Percentiles rank a stretch among this genome's conserved stretches.
Evolutionary conservation across 2,329 filamentous ascomycete species (phyloP).

Genomic region (Monascus ruber): DNA sequence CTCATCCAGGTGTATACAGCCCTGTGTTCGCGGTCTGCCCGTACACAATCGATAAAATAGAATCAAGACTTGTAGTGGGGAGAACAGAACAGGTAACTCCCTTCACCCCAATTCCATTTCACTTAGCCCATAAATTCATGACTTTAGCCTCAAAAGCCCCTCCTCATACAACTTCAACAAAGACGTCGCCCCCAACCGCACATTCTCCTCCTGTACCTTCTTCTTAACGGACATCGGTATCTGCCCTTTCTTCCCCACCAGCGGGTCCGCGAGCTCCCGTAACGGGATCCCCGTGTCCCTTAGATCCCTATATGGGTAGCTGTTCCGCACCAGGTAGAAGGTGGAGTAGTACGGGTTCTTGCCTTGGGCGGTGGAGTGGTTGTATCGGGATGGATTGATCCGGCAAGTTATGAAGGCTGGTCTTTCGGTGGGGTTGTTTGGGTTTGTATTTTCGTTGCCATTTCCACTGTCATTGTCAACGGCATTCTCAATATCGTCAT

Average conservation of each 20-base stretch:
- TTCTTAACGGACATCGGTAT: slow-evolving; percentile 10
- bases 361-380: slow-evolving; percentile 16
- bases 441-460: too few relatives aligned
- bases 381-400: slow-evolving; percentile 16
- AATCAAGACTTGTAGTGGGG: too few relatives aligned
- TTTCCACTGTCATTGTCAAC: too few relatives aligned
- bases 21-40: too few relatives aligned
- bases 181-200: slow-evolving; percentile 14
- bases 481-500: too few relatives aligned
- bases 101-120: not conserved
- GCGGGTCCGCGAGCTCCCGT: slow-evolving; percentile 20
- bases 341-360: slow-evolving; percentile 22
- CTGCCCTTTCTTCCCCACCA: slow-evolving; percentile 14
- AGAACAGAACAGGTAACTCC: not conserved
- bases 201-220: slow-evolving; percentile 9
- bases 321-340: slow-evolving; percentile 14
- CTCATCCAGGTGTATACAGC: too few relatives aligned
- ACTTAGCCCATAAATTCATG: not conserved
- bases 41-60: too few relatives aligned
- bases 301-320: slow-evolving; percentile 18
- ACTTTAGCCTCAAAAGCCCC: slow-evolving; percentile 6
- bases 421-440: not conserved
- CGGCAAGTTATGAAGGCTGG: slow-evolving; percentile 12
- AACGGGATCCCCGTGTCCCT: slow-evolving; percentile 15
- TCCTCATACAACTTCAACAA: slow-evolving; percentile 15